Conservation (phyloP, 345 rosid species). For the Pistacia vera region DNA sequence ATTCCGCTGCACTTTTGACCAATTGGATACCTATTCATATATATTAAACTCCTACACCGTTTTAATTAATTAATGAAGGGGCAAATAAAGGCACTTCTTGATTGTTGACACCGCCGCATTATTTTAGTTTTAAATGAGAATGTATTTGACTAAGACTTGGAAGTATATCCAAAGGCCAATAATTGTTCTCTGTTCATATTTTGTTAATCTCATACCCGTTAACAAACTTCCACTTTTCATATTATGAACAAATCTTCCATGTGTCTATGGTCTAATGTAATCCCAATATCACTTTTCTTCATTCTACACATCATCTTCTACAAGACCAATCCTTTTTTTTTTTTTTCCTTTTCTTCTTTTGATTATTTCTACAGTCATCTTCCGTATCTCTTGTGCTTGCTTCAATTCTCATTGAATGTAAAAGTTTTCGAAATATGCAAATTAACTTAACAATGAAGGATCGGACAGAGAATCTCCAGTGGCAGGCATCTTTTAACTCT, state of each 20-base stretch:
- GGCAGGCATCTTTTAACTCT: no score
- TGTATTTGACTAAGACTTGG: slow-evolving; percentile 23
- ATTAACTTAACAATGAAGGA: no score
- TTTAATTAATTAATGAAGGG: background rate
- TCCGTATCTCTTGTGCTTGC: no score
- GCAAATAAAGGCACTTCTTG: slow-evolving; percentile 17
- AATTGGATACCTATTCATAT: slow-evolving; percentile 11
- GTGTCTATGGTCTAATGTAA: background rate
- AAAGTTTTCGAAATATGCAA: no score
- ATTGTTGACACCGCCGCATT: slow-evolving; percentile 15
- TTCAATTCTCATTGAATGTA: no score
- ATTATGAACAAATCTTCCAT: background rate
- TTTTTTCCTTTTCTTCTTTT: no score
- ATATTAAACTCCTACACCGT: background rate
- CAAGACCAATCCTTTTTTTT: no score
- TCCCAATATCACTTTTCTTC: background rate
- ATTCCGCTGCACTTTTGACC: slow-evolving; percentile 42
- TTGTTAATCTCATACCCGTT: slow-evolving; percentile 3
- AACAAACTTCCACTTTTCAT: slow-evolving; percentile 17
- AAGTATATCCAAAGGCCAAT: slow-evolving; percentile 6
- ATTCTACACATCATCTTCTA: background rate
- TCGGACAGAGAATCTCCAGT: no score
- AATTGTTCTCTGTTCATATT: slow-evolving; percentile 16
- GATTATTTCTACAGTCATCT: no score
- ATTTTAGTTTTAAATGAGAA: background rate